Evolutionary conservation across 2,329 filamentous ascomycete genomes (phyloP).

Genomic region (Diaporthe nobilis): DNA sequence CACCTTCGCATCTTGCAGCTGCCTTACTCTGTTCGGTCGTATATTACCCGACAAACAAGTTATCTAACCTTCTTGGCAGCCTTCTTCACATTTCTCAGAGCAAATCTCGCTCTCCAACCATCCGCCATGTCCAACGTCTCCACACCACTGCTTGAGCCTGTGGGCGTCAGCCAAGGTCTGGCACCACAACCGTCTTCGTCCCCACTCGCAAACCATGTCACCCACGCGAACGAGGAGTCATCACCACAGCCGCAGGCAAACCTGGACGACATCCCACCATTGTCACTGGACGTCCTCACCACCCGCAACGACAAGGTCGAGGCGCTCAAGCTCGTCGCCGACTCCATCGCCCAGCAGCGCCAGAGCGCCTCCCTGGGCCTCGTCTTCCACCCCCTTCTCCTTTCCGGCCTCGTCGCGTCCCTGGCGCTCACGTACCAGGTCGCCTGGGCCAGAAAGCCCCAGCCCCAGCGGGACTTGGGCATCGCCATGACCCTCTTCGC

Average conservation of each 20-base stretch:
- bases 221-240: constrained; percentile 50
- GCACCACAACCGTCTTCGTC: constrained; percentile 53
- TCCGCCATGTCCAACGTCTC: constrained; percentile 73
- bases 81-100: constrained; percentile 86
- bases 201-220: constrained; percentile 49
- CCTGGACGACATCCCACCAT: constrained; percentile 70
- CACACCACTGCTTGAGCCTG: constrained; percentile 74
- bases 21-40: neutral
- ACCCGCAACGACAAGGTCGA: constrained; percentile 72
- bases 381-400: constrained; percentile 72
- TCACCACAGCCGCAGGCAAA: constrained; percentile 49
- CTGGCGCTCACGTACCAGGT: constrained; percentile 63
- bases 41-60: neutral
- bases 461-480: constrained; percentile 63
- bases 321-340: constrained; percentile 81
- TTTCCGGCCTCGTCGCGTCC: constrained; percentile 61
- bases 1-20: neutral
- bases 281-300: constrained; percentile 72
- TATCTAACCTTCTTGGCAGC: constrained; percentile 63
- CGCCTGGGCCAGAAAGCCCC: constrained; percentile 54
- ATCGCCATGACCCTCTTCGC: constrained; percentile 70
- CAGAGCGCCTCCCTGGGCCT: constrained; percentile 75
- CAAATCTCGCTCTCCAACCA: constrained; percentile 79
- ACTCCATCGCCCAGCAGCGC: constrained; percentile 86
- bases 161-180: constrained; percentile 29